Evolutionary conservation across 306 rosid genomes (phyloP), one percentile per base, ranked within the genome.

Genomic region (Macrotyloma uniflorum): DNA sequence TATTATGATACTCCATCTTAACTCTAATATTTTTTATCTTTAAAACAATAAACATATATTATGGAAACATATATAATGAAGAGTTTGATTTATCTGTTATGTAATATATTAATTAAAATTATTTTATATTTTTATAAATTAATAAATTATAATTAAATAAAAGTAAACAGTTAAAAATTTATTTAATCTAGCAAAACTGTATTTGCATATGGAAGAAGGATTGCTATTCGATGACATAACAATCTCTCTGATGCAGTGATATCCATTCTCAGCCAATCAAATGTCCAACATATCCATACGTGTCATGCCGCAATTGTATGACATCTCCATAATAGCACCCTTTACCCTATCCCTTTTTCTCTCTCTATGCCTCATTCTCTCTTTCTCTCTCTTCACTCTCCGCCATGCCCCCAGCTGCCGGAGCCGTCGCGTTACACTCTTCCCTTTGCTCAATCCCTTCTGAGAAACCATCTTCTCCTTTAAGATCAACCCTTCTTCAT

Each of bases 381-480:
- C 10, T 10, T 15, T 59, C 67, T 28, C 42, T 59, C 67, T 59
- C 67, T 59, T 3, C 18, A 75, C 58, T 3, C 6, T 45, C 22
- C 77, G 63, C 88, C 84, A 89, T 88, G 89, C 59, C 89, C 32
- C 53, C 70, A 54, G 16, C 85, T 16, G 49, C 90, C 2, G 75
- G 87, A 59, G 71, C 90, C 67, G 50, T 83, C 43, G 83, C 91
- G 16, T 24, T 89, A 15, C 89, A 86, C 49, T 89, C 91, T 20
- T 88, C 92, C 3, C 77, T 90, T 2, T 94, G 91, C 78, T 55
- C 57, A 13, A 58, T 83, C 84, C 57, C 90, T 13, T 61, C 88
- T 5, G 85, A 82, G 19, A 90, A 89, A 49, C 82, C 90, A 13
- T 77, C 89, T 16, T 4, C 89, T 43, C 72, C 87, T 4, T 57